Evolutionary conservation across 805 yeast species (phyloP), one percentile per base, ranked within the genome.

Genomic region (Isabelozyma pseudorhagii): DNA sequence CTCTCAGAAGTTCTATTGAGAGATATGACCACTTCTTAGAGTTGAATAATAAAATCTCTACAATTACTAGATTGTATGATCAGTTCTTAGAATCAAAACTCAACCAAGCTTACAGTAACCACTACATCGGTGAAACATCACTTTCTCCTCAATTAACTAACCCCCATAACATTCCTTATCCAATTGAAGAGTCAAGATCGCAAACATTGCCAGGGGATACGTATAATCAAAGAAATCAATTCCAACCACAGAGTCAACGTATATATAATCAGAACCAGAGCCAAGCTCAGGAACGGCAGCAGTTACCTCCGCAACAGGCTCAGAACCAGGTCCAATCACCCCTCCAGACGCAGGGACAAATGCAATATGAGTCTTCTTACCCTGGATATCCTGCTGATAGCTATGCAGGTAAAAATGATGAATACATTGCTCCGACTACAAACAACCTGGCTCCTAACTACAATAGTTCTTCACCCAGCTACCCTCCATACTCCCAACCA

Each of bases 61-160:
- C 90, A 5, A 84, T 89, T 31, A 80, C 84, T 60, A 78, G 86
- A 52, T 72, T 86, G n/a, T 91, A 90, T 59, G 96, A 90, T 63
- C 80, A 79, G 51, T 76, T 87, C 45, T 72, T 90, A 51, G 96
- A 91, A 51, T 54, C 60, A n/a, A 71, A 71, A 51, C 64, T 72
- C 50, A 61, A 55, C 48, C 60, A 63, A 52, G 77, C 75, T 1
- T 72, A 71, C 55, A 66, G 68, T 6, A 62, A 56, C 48, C 75
- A 71, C 41, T 44, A 55, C 15, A 50, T 57, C 17, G 39, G 42
- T n/a, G 11, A 42, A 21, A 10, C 42, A 14, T 25, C 11, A 27
- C 45, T 41, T 9, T 9, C 44, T 4, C 44, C 44, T 17, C 45
- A 42, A n/a, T 14, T 11, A 7, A 28, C 36, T 15, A 17, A 17